A percentile compares a stretch with the other conserved stretches of the same genome.
These are phyloP conservation scores for Pochonia chlamydosporia DNA, from an alignment of 2,329 filamentous ascomycete species.

Conservation along the genomic window DNA sequence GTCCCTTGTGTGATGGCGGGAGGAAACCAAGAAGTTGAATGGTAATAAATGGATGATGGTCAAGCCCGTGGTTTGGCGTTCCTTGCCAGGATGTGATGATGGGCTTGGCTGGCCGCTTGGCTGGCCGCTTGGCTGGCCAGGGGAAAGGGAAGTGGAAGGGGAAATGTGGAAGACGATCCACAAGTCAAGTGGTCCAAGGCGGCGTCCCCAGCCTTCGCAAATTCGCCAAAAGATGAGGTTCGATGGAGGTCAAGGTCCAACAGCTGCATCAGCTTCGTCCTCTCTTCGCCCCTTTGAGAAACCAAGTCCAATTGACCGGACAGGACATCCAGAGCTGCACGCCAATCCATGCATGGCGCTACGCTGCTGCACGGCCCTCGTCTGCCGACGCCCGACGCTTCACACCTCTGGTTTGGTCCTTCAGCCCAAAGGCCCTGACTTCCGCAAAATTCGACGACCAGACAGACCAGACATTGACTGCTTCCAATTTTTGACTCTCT, in stretches of 20 bases:
- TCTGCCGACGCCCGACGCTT: not conserved
- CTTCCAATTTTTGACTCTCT: not conserved
- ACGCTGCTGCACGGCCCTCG: not conserved
- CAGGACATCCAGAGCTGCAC: not conserved
- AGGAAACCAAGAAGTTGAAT: too few relatives aligned
- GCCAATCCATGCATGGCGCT: not conserved
- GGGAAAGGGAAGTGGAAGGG: not conserved
- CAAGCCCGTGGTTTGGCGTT: not conserved
- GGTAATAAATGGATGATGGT: not conserved
- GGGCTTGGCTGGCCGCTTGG: too few relatives aligned
- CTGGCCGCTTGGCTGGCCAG: too few relatives aligned
- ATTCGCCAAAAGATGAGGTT: too few relatives aligned
- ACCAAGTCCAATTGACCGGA: not conserved
- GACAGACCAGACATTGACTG: not conserved
- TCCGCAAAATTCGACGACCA: too few relatives aligned
- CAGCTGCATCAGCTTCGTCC: too few relatives aligned
- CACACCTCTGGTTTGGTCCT: not conserved
- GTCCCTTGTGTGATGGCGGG: slow-evolving; percentile 2
- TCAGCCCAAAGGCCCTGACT: not conserved
- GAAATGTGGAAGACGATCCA: not conserved
- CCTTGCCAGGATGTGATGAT: too few relatives aligned
- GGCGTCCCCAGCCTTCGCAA: too few relatives aligned
- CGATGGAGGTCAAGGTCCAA: too few relatives aligned
- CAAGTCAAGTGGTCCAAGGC: too few relatives aligned
- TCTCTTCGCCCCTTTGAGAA: too few relatives aligned